phyloP scores from a whole-genome alignment of 1,284 basidiomycete species.

The Leccinum ambiguum region DNA sequence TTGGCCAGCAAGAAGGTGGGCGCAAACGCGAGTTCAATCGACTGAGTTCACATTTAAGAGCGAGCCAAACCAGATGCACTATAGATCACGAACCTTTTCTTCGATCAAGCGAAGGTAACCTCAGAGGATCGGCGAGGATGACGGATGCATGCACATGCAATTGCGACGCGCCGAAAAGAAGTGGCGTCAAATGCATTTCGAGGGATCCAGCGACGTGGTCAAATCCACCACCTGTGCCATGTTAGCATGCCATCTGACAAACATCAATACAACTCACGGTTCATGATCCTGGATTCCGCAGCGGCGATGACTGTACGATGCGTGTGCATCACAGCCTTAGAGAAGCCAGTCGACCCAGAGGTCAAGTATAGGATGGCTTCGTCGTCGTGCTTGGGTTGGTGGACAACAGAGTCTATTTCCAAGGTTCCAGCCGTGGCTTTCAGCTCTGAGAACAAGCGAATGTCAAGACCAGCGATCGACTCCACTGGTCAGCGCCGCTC shows the following conservation, averaged over 20 bases:
- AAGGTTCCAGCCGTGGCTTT: not conserved
- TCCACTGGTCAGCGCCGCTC: too few species aligned
- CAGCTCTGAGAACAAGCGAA: too few species aligned
- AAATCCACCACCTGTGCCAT: constrained; percentile 26
- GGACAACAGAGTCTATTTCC: constrained; percentile 14
- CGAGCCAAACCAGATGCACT: not conserved
- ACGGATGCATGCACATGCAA: constrained; percentile 29
- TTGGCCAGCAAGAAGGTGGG: too few species aligned
- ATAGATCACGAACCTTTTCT: constrained; percentile 16
- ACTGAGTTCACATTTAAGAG: too few species aligned
- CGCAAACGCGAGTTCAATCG: too few species aligned
- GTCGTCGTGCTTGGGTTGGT: constrained; percentile 22
- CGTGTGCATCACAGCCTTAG: constrained; percentile 28
- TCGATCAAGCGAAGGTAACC: constrained; percentile 25
- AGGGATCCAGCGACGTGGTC: constrained; percentile 36
- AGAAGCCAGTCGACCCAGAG: constrained; percentile 30
- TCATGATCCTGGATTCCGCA: constrained; percentile 28
- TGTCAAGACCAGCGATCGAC: too few species aligned
- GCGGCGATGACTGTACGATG: constrained; percentile 28
- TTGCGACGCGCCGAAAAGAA: constrained; percentile 26
- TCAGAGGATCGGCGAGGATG: constrained; percentile 26
- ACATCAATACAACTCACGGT: constrained; percentile 24
- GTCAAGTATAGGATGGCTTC: constrained; percentile 30
- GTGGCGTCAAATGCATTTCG: constrained; percentile 27
- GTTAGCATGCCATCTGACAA: constrained; percentile 3